phyloP scores from a whole-genome alignment of 108 stramenopile species.

The Fistulifera solaris region DNA sequence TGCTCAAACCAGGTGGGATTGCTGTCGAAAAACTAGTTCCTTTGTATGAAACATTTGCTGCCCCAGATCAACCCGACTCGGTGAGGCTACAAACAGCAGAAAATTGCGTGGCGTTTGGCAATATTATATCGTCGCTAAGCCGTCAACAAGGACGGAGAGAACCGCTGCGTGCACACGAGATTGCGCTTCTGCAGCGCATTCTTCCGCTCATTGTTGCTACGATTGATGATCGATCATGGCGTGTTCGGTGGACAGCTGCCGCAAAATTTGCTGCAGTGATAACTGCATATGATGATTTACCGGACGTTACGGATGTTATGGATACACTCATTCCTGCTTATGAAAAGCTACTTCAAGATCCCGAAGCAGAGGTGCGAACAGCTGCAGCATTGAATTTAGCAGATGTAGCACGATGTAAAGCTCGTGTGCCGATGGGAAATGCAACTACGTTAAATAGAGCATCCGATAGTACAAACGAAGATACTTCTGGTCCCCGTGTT shows the following conservation, averaged over 20 bases:
- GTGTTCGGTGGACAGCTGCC: conserved; percentile 92
- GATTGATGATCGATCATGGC: conserved; percentile 90
- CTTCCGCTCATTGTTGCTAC: conserved; percentile 75
- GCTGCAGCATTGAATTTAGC: conserved; percentile 85
- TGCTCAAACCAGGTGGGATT: conserved; percentile 31
- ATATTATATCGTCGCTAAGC: conserved; percentile 33
- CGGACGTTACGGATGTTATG: conserved; percentile 35
- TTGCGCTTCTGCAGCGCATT: conserved; percentile 40
- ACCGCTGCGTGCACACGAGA: conserved; percentile 19
- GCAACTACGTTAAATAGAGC: conserved; percentile 8
- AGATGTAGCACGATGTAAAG: conserved; percentile 54
- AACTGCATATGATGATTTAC: conserved; percentile 44
- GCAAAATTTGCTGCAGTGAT: conserved; percentile 79
- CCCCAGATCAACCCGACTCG: conserved; percentile 91
- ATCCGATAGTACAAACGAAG: conserved; percentile 11
- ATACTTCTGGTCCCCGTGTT: conserved; percentile 27
- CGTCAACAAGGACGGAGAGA: conserved; percentile 13
- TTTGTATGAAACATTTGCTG: conserved; percentile 71
- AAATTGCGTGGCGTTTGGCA: conserved; percentile 82
- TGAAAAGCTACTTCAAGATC: conserved; percentile 82
- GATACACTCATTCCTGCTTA: conserved; percentile 75
- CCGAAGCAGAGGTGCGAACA: conserved; percentile 91
- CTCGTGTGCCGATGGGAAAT: conserved; percentile 32
- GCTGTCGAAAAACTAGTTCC: conserved; percentile 47
- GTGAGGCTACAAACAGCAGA: conserved; percentile 89